Base-by-base conservation (phyloP, 352 stramenopile species). In the Ophiocytium majus region DNA sequence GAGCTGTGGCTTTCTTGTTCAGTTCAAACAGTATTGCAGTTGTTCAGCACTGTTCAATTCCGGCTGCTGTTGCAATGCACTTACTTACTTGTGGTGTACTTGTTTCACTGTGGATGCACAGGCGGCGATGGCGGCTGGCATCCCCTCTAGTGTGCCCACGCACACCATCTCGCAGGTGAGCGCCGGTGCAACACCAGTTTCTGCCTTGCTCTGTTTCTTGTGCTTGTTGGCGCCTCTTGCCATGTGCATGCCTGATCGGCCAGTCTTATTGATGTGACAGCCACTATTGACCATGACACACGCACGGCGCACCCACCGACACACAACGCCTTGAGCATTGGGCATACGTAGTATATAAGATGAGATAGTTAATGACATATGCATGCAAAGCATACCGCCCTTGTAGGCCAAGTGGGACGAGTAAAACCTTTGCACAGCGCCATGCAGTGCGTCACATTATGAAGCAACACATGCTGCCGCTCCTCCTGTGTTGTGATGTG, bases 81-180 rank as follows among this genome's bases (percentile, higher is more conserved):
- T n/a, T n/a, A n/a, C n/a, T n/a, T n/a, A n/a, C n/a, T n/a, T n/a
- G n/a, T n/a, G n/a, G n/a, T n/a, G n/a, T n/a, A n/a, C n/a, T n/a
- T n/a, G n/a, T 57, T 57, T 14, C 14, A 14, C 5, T 57, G 32
- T 78, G 35, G 19, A 14, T 43, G 31, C 31, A 81, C 75, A 81
- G 75, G 95, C 96, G 10, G 94, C 95, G 43, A 95, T 99, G 49
- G 97, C 96, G 81, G 97, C 97, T 10, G 97, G 97, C 35, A 93
- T 99, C 81, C 96, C 97, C 43, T 94, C 96, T 86, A 82, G 90
- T 80, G 94, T 99, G 75, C 95, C 95, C 9, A 94, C 96, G 28
- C 95, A 99, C 91, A 99, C 97, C 17, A 94, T 99, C 50, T 96
- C 93, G 23, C 90, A 95, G 91, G 97, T 97, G 33, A 99, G 96